These are phyloP conservation scores for Phytopythium cucurbitacearum DNA, from an alignment of 352 stramenopile genomes.

Conservation along the genomic window DNA sequence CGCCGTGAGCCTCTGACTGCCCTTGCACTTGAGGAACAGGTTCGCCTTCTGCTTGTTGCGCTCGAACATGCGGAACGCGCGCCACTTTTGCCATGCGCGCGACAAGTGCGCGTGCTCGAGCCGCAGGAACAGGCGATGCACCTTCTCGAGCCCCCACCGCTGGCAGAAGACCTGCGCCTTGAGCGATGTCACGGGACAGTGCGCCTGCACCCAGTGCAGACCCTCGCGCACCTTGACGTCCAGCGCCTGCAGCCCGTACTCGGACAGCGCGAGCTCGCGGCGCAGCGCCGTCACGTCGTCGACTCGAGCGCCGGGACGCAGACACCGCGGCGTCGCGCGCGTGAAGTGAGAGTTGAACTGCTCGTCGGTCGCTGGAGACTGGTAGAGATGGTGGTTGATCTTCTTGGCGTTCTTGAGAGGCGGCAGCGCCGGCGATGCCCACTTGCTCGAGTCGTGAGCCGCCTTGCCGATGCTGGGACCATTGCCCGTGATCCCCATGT, in stretches of 20 bases:
- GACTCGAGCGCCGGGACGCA: slow-evolving; percentile 42
- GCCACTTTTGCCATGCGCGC: slow-evolving; percentile 67
- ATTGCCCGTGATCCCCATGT: slow-evolving; percentile 47
- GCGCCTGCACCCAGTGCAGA: slow-evolving; percentile 83
- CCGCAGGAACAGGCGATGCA: slow-evolving; percentile 65
- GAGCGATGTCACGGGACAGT: slow-evolving; percentile 76
- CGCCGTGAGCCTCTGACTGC: slow-evolving; percentile 54
- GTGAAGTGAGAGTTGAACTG: slow-evolving; percentile 39
- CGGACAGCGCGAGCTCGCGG: slow-evolving; percentile 70
- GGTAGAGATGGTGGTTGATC: slow-evolving; percentile 41
- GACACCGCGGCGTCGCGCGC: slow-evolving; percentile 48
- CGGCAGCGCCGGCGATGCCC: slow-evolving; percentile 28
- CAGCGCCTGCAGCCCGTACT: slow-evolving; percentile 75
- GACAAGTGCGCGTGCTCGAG: slow-evolving; percentile 69
- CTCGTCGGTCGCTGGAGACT: not conserved
- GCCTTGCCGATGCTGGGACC: slow-evolving; percentile 12
- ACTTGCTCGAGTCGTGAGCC: not conserved
- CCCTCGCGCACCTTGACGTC: slow-evolving; percentile 70
- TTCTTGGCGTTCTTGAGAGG: slow-evolving; percentile 53
- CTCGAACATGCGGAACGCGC: slow-evolving; percentile 57
- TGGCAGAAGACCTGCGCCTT: slow-evolving; percentile 84
- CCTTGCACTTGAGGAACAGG: slow-evolving; percentile 84
- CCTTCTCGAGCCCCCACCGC: slow-evolving; percentile 81
- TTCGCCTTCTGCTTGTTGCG: slow-evolving; percentile 76
- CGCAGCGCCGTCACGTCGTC: slow-evolving; percentile 55